Evolutionary conservation across 306 rosid genomes (phyloP), one percentile per base, ranked within the genome.

Genomic region (Cucurbita moschata): DNA sequence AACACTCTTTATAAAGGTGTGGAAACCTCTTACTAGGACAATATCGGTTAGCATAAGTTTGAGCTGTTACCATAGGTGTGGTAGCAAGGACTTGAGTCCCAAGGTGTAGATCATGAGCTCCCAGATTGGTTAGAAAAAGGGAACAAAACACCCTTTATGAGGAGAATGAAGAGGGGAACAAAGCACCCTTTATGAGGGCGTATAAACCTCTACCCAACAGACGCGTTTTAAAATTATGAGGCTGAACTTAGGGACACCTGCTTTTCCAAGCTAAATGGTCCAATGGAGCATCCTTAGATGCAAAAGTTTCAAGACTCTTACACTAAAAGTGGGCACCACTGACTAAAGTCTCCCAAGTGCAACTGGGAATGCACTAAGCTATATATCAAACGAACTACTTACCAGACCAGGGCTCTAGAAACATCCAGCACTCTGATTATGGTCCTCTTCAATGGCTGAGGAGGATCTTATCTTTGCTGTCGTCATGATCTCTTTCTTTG

Each of bases 371-470:
- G 54, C 39, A 43, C 54, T 66, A 10, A 66, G 38, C 72, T 43
- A 66, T 66, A 53, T 19, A 69, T 49, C 82, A 79, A 55, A 69
- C 46, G 75, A 66, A 14, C 68, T 53, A 65, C 44, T 65, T 43
- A 43, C 14, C 73, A 26, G 42, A 69, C 42, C 26, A 37, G 37
- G n/a, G 58, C 51, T 51, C 60, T 65, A 50, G 12, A 66, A 69
- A 14, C 73, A 47, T 69, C 73, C 73, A 69, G 58, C 56, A 23
- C 26, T 30, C 58, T 69, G 23, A 69, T 69, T 69, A 46, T 51
- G 4, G 50, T 46, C 35, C 35, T 30, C 35, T 30, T 30, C 35
- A 30, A 30, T 30, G 35, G 35, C 0, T 26, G 58, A 26, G 57
- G 73, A 47, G 43, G 58, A 69, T 69, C 73, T 69, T 46, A 47